Base-by-base conservation (phyloP, 2,329 filamentous ascomycete species). In the Hymenoscyphus fructigenus region DNA sequence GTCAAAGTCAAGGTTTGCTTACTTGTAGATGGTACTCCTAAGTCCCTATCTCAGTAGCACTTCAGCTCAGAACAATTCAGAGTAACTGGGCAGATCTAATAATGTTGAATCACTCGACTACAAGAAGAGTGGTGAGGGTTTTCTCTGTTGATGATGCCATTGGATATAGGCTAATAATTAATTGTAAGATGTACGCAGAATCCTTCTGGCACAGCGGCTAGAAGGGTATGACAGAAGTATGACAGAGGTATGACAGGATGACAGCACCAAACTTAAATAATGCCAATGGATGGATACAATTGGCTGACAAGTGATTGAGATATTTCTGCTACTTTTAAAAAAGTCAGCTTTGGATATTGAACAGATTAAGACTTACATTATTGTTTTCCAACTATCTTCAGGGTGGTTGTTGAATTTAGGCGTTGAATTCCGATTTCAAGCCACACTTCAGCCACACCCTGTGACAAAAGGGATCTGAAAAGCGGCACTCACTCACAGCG, bases 181-280 rank as follows among this genome's bases (percentile, higher is more conserved):
- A 23, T 50, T 9, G 44, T 50, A 50, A 50, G 44, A 50, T 9
- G 44, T 50, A n/a, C 20, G 26, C 14, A 14, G 47, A 53, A 53
- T 53, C 47, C 47, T 53, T 53, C 47, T 53, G 47, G 20, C 47
- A 53, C 47, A 53, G 47, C 47, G 47, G 47, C 20, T 53, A 53
- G 47, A 53, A 26, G 47, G 47, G 7, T 53, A 53, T 23, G 23
- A 23, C n/a, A 26, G 44, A 50, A 3, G 29, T 32, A 32, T 32
- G 29, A 32, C 29, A 32, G 29, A 32, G 3, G 20, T 53, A n/a
- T 53, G 23, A 53, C 47, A 14, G 47, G 20, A 26, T 53, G 47
- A 53, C 47, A 23, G 20, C 47, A 53, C 23, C 47, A 53, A 53
- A 53, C 47, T 26, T 53, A 23, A 26, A 53, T 14, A 23, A 53